Conservation (phyloP, 2,329 filamentous ascomycete species). For the Alternaria incomplexa region DNA sequence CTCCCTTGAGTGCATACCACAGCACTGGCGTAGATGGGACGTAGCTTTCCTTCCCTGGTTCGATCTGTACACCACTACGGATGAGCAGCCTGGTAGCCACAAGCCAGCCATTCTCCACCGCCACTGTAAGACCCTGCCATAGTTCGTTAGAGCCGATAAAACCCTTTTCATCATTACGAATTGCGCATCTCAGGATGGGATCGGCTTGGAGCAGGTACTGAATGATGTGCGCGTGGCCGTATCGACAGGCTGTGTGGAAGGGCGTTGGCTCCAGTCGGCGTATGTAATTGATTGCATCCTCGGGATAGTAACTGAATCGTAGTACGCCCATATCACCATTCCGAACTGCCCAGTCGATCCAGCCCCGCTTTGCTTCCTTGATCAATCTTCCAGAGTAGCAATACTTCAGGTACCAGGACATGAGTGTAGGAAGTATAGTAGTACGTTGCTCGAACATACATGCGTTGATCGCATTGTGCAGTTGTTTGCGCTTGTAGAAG, state of each 20-base stretch:
- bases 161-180: neutral
- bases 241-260: neutral
- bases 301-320: neutral
- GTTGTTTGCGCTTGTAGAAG: neutral
- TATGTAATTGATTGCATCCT: neutral
- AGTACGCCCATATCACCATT: neutral
- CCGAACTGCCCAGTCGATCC: neutral
- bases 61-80: neutral
- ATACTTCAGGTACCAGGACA: neutral
- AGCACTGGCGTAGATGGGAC: neutral
- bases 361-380: neutral
- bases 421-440: neutral
- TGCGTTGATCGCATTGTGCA: neutral
- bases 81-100: neutral
- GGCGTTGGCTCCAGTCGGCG: neutral
- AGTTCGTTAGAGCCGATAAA: neutral
- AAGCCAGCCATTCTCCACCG: neutral
- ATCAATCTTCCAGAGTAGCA: neutral
- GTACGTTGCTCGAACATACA: neutral
- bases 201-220: neutral
- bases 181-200: neutral
- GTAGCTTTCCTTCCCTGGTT: neutral
- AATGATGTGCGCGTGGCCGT: neutral
- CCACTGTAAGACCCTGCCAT: neutral
- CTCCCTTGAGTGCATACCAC: neutral